Evolutionary conservation across 2,329 filamentous ascomycete species (phyloP), one percentile per base, ranked within the genome.

Genomic region (Fusarium sambucinum): DNA sequence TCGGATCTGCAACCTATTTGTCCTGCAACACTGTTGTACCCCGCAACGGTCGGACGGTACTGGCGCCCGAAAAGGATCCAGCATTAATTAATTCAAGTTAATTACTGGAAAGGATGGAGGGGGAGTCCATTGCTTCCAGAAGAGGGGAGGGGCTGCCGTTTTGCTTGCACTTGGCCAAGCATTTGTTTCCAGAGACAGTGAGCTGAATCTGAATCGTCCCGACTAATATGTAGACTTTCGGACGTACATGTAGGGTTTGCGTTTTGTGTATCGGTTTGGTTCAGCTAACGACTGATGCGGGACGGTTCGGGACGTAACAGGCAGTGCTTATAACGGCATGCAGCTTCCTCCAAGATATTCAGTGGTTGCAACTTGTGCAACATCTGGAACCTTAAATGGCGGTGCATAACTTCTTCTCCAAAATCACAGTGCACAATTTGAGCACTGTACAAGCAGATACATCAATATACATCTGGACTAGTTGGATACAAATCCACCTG

Each of bases 1-100:
- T 74, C 71, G 72, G 72, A 66, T 74, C 64, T 67, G 60, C 64
- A 72, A 71, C 68, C 72, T 57, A 73, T 73, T 73, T 73, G 71
- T 70, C 67, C 56, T 70, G 54, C 51, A 55, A 48, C 59, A 30
- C 55, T 67, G 55, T 56, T 60, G 62, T 69, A 72, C 72, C 72
- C 72, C 72, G 72, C 72, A 74, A 70, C 65, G 72, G 72, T 73
- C 67, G 61, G 67, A 59, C 67, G 72, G 72, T 63, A 71, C 60
- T 71, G 72, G 69, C 60, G 70, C 57, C 66, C 63, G 66, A 64
- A 38, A 72, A 45, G 70, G 56, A 61, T 67, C 71, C 66, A 70
- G 58, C 53, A 68, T 50, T 12, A 27, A 68, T 50, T 12, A 27
- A 37, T 37, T 50, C 30, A 48, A 50, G 45, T 47, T 30, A 67